Percentiles rank a stretch among this genome's conserved stretches.
Evolutionary conservation across 2,329 filamentous ascomycete genomes (phyloP).

Genomic region (Aspergillus puulaauensis): DNA sequence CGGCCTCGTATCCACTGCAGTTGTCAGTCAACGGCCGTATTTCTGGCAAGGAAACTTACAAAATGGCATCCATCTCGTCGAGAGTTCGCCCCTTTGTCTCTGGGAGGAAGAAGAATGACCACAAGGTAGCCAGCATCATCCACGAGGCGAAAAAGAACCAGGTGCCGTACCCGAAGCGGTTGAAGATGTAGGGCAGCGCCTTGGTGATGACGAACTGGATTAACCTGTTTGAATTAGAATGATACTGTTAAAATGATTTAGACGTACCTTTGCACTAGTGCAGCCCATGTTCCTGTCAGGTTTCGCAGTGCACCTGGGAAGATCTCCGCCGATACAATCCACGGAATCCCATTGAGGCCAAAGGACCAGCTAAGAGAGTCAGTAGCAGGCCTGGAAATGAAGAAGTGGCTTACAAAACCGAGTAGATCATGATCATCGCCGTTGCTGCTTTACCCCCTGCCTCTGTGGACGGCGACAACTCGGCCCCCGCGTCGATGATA

Average conservation of each 20-base stretch:
- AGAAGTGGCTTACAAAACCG: conserved; percentile 8
- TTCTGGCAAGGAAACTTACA: not conserved
- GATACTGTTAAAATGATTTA: not conserved
- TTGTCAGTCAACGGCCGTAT: not conserved
- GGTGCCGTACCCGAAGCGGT: conserved; percentile 34
- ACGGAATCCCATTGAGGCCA: conserved; percentile 42
- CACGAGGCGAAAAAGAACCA: conserved; percentile 41
- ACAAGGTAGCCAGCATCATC: conserved; percentile 37
- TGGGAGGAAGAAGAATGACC: conserved; percentile 34
- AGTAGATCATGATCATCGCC: conserved; percentile 25
- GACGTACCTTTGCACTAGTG: conserved; percentile 14
- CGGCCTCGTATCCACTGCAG: not conserved
- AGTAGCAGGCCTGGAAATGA: not conserved
- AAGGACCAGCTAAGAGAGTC: conserved; percentile 31
- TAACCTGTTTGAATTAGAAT: not conserved
- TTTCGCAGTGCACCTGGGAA: conserved; percentile 41
- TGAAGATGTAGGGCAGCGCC: conserved; percentile 42
- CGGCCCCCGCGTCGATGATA: conserved; percentile 8
- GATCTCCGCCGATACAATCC: conserved; percentile 47
- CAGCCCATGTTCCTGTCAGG: conserved; percentile 37
- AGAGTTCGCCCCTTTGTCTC: conserved; percentile 21
- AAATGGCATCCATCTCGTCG: conserved; percentile 19
- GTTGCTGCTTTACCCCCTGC: conserved; percentile 19
- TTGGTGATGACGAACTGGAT: conserved; percentile 39
- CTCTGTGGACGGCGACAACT: conserved; percentile 15